Evolutionary conservation across 164 flowering plant species (phyloP).

Genomic region (Hamamelis virginiana): DNA sequence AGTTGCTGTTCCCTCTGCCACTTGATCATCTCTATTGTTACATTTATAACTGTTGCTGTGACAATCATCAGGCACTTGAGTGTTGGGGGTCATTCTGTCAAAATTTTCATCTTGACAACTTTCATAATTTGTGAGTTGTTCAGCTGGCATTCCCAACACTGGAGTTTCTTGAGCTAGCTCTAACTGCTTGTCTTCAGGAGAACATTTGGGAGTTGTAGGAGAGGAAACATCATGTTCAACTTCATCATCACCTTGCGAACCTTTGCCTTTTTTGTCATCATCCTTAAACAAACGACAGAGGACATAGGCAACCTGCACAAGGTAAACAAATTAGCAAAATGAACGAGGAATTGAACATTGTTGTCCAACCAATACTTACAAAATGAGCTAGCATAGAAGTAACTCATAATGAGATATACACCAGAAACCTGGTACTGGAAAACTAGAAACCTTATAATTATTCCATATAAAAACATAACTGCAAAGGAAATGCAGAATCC

Average conservation of each 20-base stretch:
- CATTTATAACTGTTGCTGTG: conserved; percentile 18
- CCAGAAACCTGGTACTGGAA: too few relatives aligned
- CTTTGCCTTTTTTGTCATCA: conserved; percentile 41
- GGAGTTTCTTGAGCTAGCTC: conserved; percentile 29
- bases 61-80: conserved; percentile 15
- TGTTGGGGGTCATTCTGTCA: conserved; percentile 17
- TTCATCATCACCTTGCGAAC: conserved; percentile 47
- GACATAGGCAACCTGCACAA: conserved; percentile 58
- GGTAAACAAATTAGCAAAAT: neutral
- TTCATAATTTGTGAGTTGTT: conserved; percentile 10
- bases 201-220: conserved; percentile 34
- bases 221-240: conserved; percentile 39
- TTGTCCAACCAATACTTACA: neutral
- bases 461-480: neutral
- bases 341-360: neutral
- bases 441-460: too few relatives aligned
- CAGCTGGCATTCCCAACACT: conserved; percentile 9
- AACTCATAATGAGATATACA: too few relatives aligned
- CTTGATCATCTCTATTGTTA: conserved; percentile 29
- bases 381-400: too few relatives aligned
- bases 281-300: conserved; percentile 79
- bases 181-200: conserved; percentile 32
- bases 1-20: conserved; percentile 15
- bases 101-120: conserved; percentile 19
- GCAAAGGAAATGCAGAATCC: neutral